Evolutionary conservation across 2,329 filamentous ascomycete genomes (phyloP).

Genomic region (Camptophora hylomeconis): DNA sequence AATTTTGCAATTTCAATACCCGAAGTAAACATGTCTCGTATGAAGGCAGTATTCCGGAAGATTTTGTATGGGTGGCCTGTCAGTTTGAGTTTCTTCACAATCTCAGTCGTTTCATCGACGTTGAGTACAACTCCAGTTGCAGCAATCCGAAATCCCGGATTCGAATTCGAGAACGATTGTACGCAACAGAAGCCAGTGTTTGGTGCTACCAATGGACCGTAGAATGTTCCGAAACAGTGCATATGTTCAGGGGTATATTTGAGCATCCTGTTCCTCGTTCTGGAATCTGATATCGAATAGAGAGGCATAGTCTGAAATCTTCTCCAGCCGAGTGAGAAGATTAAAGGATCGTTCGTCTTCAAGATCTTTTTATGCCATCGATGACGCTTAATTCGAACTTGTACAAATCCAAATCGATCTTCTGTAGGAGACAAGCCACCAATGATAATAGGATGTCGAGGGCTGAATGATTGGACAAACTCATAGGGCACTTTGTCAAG

Average conservation of each 20-base stretch:
- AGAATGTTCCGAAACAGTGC: slow-evolving; percentile 96
- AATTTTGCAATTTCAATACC: slow-evolving; percentile 95
- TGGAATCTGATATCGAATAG: slow-evolving; percentile 88
- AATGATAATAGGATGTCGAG: slow-evolving; percentile 70
- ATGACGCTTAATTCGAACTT: slow-evolving; percentile 92
- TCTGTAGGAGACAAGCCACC: slow-evolving; percentile 89
- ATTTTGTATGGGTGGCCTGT: slow-evolving; percentile 92
- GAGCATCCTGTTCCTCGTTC: slow-evolving; percentile 90
- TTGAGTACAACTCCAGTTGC: slow-evolving; percentile 87
- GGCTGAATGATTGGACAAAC: slow-evolving; percentile 71
- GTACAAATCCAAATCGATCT: slow-evolving; percentile 88
- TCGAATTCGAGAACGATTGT: slow-evolving; percentile 72
- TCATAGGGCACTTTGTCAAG: slow-evolving; percentile 82
- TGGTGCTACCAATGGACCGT: slow-evolving; percentile 84
- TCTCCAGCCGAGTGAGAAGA: slow-evolving; percentile 93
- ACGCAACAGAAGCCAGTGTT: slow-evolving; percentile 94
- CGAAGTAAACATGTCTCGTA: slow-evolving; percentile 95
- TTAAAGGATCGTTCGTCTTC: slow-evolving; percentile 93
- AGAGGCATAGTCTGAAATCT: slow-evolving; percentile 86
- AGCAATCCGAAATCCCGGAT: slow-evolving; percentile 82
- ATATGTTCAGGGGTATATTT: slow-evolving; percentile 99
- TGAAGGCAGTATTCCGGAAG: slow-evolving; percentile 98
- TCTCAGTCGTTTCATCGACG: slow-evolving; percentile 91
- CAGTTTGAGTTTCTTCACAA: slow-evolving; percentile 98
- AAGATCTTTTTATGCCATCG: slow-evolving; percentile 99